Base-by-base conservation (phyloP, 441 rosid species). In the Macaranga tanarius region DNA sequence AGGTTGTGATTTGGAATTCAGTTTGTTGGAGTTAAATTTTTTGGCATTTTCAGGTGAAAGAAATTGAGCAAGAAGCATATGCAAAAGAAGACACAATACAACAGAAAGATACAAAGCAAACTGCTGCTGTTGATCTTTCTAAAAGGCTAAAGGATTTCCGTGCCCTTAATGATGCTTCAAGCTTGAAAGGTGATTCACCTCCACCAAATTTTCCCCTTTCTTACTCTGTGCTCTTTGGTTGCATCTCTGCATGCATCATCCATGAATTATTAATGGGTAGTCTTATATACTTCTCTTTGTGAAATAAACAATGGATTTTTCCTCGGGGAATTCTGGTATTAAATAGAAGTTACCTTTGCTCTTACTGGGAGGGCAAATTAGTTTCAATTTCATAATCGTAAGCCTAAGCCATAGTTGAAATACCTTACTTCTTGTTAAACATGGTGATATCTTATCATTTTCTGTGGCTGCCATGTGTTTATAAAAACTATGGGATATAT, bases 101-200 rank as follows among this genome's bases (percentile, higher is more conserved):
- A 71, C 84, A 80, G 70, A 87, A 86, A 75, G 88, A 88, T 58
- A 60, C 73, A 68, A 92, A 84, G 79, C 97, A 87, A 84, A 86
- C 89, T 69, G 90, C 87, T 16, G 92, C 92, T 2, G 80, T 85
- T 77, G 97, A 89, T 86, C 92, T 95, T 71, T 91, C 96, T 40
- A 92, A 92, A 79, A 85, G 98, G 55, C 84, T 88, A 16, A 88
- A 92, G 67, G 88, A 90, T 76, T 79, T 92, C 66, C 95, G 77
- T 54, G 63, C 91, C 0, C 0, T 67, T 60, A 90, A 85, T 74
- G 96, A 92, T 76, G 93, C 86, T 61, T 75, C 86, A 62, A 89
- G 84, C 82, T 6, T 87, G 72, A 95, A 91, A 90, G 97, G 99
- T 93, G 73, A 77, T 15, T 5, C 11, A 28, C 28, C 28, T 34